Evolutionary conservation across 1,284 basidiomycete genomes (phyloP).

Genomic region (Fistulinella cinereoalba): DNA sequence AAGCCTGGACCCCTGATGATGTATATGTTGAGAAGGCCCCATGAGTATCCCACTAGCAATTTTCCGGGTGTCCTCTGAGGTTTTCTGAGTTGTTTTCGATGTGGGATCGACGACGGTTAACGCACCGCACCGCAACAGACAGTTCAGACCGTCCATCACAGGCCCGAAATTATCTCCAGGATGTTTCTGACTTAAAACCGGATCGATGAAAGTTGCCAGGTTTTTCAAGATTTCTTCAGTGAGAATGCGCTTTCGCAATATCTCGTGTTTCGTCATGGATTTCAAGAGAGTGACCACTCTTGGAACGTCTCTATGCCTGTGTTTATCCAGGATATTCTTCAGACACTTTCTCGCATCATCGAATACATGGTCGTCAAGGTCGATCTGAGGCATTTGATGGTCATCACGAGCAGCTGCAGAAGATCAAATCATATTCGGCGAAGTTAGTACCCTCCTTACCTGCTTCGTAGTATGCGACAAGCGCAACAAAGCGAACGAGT

Average conservation of each 20-base stretch:
- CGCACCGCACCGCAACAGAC: slow-evolving; percentile 21
- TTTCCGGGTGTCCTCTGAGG: slow-evolving; percentile 11
- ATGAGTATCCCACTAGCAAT: slow-evolving; percentile 12
- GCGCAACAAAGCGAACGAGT: neutral
- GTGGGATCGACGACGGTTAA: neutral
- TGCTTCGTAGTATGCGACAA: neutral
- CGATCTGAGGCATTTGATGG: neutral
- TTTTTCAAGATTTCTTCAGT: slow-evolving; percentile 14
- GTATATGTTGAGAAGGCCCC: neutral
- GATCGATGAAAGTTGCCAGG: slow-evolving; percentile 18
- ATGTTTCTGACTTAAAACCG: neutral
- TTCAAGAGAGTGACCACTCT: slow-evolving; percentile 25
- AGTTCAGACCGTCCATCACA: slow-evolving; percentile 21
- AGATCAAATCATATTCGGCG: too few relatives aligned
- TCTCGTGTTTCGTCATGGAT: slow-evolving; percentile 15
- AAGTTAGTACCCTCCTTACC: neutral
- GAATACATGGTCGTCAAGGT: slow-evolving; percentile 3
- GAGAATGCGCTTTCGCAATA: slow-evolving; percentile 15
- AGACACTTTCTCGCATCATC: slow-evolving; percentile 9
- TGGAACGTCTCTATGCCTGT: slow-evolving; percentile 14
- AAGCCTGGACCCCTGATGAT: slow-evolving; percentile 6
- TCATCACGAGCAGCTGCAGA: too few relatives aligned
- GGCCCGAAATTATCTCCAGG: slow-evolving; percentile 13
- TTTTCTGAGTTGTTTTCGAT: neutral
- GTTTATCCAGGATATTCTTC: slow-evolving; percentile 5